Percentiles rank a stretch among this genome's conserved stretches.
Evolutionary conservation across 2,329 filamentous ascomycete genomes (phyloP).

Genomic region (Ciborinia camelliae): DNA sequence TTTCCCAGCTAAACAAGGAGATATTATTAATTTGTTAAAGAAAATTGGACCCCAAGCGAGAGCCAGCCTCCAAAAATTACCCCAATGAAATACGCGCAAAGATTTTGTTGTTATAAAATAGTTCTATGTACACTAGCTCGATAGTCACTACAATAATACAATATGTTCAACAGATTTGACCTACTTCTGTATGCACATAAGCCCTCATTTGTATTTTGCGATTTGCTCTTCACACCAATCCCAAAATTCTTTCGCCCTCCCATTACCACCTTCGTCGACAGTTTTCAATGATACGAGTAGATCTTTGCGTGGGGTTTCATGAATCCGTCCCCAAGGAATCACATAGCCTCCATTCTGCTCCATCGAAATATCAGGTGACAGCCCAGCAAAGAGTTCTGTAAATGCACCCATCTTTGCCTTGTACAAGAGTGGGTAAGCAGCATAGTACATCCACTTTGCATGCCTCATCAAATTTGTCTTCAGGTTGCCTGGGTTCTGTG

Average conservation of each 20-base stretch:
- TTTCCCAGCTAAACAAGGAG: too few relatives aligned
- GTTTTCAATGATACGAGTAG: conserved; percentile 23
- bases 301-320: conserved; percentile 32
- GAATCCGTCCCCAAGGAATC: conserved; percentile 41
- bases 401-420: conserved; percentile 18
- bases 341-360: conserved; percentile 23
- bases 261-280: conserved; percentile 27
- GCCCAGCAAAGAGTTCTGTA: conserved; percentile 20
- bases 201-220: neutral
- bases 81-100: too few relatives aligned
- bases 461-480: conserved; percentile 18
- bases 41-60: too few relatives aligned
- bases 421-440: neutral
- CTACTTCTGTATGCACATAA: neutral
- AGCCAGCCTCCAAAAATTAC: too few relatives aligned
- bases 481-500: conserved; percentile 28
- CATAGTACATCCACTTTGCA: neutral
- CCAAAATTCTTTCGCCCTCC: conserved; percentile 28
- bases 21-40: too few relatives aligned
- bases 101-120: too few relatives aligned
- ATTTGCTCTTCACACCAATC: conserved; percentile 29
- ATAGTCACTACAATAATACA: too few relatives aligned
- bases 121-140: too few relatives aligned
- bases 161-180: too few relatives aligned
- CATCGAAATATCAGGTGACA: conserved; percentile 12